phyloP scores from a whole-genome alignment of 2,329 filamentous ascomycete genomes.

The Trichoderma semiorbis region DNA sequence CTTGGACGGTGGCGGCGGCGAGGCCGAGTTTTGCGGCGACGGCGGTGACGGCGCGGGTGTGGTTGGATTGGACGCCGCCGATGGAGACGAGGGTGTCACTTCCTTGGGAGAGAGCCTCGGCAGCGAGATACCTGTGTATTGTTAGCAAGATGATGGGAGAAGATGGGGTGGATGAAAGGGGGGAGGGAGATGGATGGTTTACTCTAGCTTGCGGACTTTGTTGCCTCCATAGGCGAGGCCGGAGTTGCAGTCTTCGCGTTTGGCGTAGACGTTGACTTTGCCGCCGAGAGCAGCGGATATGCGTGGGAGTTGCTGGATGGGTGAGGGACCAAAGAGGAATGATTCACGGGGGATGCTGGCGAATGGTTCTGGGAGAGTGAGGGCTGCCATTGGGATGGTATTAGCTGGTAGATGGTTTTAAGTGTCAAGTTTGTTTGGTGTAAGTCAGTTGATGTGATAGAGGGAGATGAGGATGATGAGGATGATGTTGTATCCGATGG shows the following conservation, averaged over 20 bases:
- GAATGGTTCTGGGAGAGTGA: slow-evolving; percentile 58
- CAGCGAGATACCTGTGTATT: slow-evolving; percentile 53
- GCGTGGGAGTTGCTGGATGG: slow-evolving; percentile 63
- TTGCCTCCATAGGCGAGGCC: slow-evolving; percentile 66
- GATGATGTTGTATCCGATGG: not conserved
- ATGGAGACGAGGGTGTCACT: slow-evolving; percentile 63
- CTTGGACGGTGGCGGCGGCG: slow-evolving; percentile 52
- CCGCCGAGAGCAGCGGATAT: slow-evolving; percentile 60
- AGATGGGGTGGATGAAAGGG: not conserved
- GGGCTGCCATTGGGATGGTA: slow-evolving; percentile 25
- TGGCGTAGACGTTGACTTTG: slow-evolving; percentile 63
- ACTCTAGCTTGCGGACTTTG: slow-evolving; percentile 67
- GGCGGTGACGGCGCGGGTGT: slow-evolving; percentile 64
- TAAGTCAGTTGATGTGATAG: not conserved
- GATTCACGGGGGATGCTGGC: slow-evolving; percentile 58
- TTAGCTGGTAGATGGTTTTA: not conserved
- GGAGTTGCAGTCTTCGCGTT: slow-evolving; percentile 69
- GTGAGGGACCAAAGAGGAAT: slow-evolving; percentile 65
- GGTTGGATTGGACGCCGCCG: slow-evolving; percentile 67
- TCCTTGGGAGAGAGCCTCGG: slow-evolving; percentile 56
- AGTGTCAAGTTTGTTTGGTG: not conserved
- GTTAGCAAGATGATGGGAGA: not conserved
- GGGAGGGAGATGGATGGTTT: slow-evolving; percentile 19
- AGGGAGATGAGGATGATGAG: not conserved
- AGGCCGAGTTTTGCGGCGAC: slow-evolving; percentile 57